Evolutionary conservation across 768 basidiomycete genomes (phyloP).

Genomic region (Rhizopogon vinicolor): DNA sequence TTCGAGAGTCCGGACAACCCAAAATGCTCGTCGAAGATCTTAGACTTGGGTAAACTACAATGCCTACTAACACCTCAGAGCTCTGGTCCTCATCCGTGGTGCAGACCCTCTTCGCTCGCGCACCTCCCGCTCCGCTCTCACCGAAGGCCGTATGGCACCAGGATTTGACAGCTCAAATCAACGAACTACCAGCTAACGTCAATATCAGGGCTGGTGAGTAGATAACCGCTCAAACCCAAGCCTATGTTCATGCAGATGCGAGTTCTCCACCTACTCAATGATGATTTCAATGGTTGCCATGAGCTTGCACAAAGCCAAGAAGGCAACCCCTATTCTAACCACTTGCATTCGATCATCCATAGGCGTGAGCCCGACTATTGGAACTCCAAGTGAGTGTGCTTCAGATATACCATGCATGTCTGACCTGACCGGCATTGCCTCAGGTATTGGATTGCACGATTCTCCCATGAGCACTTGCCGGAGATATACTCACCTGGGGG

Average conservation of each 20-base stretch:
- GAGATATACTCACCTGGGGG: conserved; percentile 13
- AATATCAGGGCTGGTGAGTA: conserved; percentile 12
- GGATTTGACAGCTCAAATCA: conserved; percentile 13
- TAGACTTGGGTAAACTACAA: neutral
- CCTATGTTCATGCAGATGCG: neutral
- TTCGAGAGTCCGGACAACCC: neutral
- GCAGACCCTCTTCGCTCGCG: conserved; percentile 10
- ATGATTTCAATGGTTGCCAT: conserved; percentile 14
- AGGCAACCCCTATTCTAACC: conserved; percentile 17
- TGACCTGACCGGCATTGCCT: neutral
- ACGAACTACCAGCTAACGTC: conserved; percentile 10
- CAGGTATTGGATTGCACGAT: conserved; percentile 15
- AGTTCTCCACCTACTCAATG: conserved; percentile 18
- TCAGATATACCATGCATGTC: neutral
- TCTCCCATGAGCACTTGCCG: conserved; percentile 11
- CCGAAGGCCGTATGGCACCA: conserved; percentile 11
- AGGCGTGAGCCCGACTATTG: conserved; percentile 20
- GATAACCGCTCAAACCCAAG: neutral
- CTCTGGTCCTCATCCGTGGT: conserved; percentile 12
- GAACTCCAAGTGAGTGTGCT: conserved; percentile 8
- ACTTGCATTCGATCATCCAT: conserved; percentile 17
- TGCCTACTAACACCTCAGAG: neutral
- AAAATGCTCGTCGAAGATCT: neutral
- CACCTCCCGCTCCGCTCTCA: conserved; percentile 10
- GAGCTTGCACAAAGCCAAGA: conserved; percentile 14